Evolutionary conservation across 306 rosid genomes (phyloP), one percentile per base, ranked within the genome.

Genomic region (Quercus engelmannii): DNA sequence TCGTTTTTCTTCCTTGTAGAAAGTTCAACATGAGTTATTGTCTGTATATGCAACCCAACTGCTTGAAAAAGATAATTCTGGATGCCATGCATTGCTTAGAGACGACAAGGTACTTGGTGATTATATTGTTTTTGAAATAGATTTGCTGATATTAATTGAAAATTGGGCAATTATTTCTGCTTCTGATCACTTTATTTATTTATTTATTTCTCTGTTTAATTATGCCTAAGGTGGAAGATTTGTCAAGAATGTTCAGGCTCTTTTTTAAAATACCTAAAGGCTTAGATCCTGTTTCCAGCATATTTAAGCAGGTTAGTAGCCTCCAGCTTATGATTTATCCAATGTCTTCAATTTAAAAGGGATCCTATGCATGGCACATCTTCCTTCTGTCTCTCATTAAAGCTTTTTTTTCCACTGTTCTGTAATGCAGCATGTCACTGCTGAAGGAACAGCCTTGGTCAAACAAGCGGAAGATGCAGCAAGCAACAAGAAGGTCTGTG

Each of bases 381-480:
- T 41, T n/a, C 20, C 31, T 82, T 43, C 67, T 73, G 74, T 58
- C 17, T 74, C 71, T 71, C 69, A 57, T 64, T 71, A 51, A 74
- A 55, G 1, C 54, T 49, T 49, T 49, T 82, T 21, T 77, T 41
- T 71, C 41, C 73, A 56, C 71, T 38, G 72, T 85, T 61, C 30
- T 78, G 57, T 77, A 61, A 67, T 80, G 65, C 96, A 94, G 99
- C 99, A 94, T 91, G 97, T 94, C 52, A 92, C 97, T 80, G 83
- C 97, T 46, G 97, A 94, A 88, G 99, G 99, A 63, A 94, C 92
- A 85, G 91, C 97, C 69, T 89, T 94, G 86, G 97, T 94, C 85
- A 94, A 92, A 90, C 97, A 76, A 74, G 99, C 99, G 10, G 97
- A 92, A 89, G 99, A 94, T 87, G 97, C 97, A 71, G 99, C 97